Evolutionary conservation across 768 basidiomycete genomes (phyloP).

Genomic region (Inosperma sp.): DNA sequence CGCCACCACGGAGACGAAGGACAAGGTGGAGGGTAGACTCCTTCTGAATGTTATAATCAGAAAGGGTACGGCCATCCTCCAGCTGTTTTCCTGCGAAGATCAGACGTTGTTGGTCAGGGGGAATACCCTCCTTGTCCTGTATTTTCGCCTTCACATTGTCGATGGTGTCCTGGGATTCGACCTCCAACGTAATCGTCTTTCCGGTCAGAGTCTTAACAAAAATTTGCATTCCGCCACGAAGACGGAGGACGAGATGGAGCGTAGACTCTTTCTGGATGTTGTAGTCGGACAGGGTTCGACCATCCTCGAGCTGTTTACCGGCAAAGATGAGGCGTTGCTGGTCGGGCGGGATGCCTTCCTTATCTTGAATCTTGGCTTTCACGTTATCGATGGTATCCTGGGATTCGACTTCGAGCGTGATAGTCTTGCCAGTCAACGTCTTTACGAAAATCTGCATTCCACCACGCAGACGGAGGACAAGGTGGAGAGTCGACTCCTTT

Average conservation of each 20-base stretch:
- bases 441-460: too few relatives aligned
- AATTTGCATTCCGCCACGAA: too few relatives aligned
- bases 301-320: too few relatives aligned
- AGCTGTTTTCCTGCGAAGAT: constrained; percentile 94
- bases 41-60: constrained; percentile 77
- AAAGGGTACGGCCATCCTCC: constrained; percentile 89
- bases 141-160: constrained; percentile 81
- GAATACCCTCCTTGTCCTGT: constrained; percentile 81
- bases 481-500: too few relatives aligned
- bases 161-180: constrained; percentile 91
- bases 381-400: too few relatives aligned
- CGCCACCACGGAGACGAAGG: constrained; percentile 76
- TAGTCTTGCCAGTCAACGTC: too few relatives aligned
- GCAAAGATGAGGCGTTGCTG: constrained; percentile 76
- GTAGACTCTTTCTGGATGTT: constrained; percentile 63
- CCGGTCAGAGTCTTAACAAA: constrained; percentile 86
- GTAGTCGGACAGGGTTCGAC: constrained; percentile 74
- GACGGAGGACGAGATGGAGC: too few relatives aligned
- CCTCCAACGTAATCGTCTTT: constrained; percentile 89
- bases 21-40: constrained; percentile 73
- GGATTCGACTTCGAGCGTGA: too few relatives aligned
- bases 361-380: too few relatives aligned
- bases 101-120: constrained; percentile 82
- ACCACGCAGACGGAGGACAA: too few relatives aligned
- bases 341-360: too few relatives aligned